Percentiles rank a stretch among this genome's conserved stretches.
These are phyloP conservation scores for Mallotus japonicus DNA, from an alignment of 441 rosid genomes.

Conservation along the genomic window DNA sequence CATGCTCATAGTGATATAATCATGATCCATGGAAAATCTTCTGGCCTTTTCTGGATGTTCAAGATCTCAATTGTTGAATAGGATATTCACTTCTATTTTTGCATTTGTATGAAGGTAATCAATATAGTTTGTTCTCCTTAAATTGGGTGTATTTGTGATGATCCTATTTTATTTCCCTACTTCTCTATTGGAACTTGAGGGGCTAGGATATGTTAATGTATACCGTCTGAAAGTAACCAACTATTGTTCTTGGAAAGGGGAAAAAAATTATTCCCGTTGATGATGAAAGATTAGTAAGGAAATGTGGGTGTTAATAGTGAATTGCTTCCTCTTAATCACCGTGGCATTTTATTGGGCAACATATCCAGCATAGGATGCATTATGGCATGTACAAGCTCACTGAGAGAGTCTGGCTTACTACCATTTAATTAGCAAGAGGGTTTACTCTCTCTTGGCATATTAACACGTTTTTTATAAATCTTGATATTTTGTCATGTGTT, in stretches of 20 bases:
- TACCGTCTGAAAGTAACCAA: neutral
- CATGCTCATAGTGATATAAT: neutral
- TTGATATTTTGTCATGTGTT: neutral
- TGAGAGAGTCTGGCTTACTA: neutral
- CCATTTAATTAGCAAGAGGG: neutral
- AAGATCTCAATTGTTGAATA: too few species aligned
- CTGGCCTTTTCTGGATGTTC: too few species aligned
- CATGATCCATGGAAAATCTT: neutral
- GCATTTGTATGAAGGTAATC: too few species aligned
- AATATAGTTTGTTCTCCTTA: neutral
- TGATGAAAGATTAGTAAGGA: neutral
- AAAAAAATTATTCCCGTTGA: neutral
- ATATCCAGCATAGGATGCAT: neutral
- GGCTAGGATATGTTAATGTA: neutral
- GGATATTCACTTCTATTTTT: too few species aligned
- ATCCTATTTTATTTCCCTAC: neutral
- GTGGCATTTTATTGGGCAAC: neutral
- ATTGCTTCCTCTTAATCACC: neutral
- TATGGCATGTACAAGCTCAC: neutral
- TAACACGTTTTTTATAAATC: neutral
- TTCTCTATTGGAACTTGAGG: conserved; percentile 3
- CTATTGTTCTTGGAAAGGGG: neutral
- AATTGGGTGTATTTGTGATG: neutral
- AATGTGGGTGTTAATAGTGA: neutral
- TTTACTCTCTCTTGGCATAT: neutral